Evolutionary conservation across 805 yeast species (phyloP).

Genomic region (Isabelozyma pseudorhagii): DNA sequence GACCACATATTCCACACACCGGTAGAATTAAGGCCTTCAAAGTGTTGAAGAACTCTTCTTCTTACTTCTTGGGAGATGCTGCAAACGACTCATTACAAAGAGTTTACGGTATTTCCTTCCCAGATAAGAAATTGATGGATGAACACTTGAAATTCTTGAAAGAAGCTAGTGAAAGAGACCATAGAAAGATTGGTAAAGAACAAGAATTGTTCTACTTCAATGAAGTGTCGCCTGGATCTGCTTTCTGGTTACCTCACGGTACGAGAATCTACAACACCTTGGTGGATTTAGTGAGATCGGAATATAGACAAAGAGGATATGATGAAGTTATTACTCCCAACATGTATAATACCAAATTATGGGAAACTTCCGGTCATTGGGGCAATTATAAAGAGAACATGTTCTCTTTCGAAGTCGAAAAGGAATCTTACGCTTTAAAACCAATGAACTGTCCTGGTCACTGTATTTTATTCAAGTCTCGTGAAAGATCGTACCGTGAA

Average conservation of each 20-base stretch:
- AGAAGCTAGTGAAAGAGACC: slow-evolving; percentile 95
- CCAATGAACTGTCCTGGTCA: slow-evolving; percentile 95
- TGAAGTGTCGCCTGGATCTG: slow-evolving; percentile 96
- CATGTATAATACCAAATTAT: slow-evolving; percentile 94
- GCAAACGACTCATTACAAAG: slow-evolving; percentile 94
- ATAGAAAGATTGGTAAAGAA: slow-evolving; percentile 92
- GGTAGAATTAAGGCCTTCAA: slow-evolving; percentile 94
- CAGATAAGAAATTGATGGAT: slow-evolving; percentile 94
- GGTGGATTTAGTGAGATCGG: slow-evolving; percentile 72
- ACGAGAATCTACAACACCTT: slow-evolving; percentile 92
- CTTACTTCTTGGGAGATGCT: slow-evolving; percentile 93
- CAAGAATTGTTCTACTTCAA: slow-evolving; percentile 94
- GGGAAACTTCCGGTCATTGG: slow-evolving; percentile 99
- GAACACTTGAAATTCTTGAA: slow-evolving; percentile 91
- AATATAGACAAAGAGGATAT: slow-evolving; percentile 91
- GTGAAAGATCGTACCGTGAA: slow-evolving; percentile 95
- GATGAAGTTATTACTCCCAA: slow-evolving; percentile 99
- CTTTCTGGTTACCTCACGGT: slow-evolving; percentile 99
- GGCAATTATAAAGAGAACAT: slow-evolving; percentile 95
- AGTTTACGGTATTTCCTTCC: slow-evolving; percentile 97
- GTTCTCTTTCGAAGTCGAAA: slow-evolving; percentile 96
- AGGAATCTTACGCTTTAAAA: slow-evolving; percentile 90
- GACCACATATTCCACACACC: slow-evolving; percentile 97
- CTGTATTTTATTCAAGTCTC: slow-evolving; percentile 85
- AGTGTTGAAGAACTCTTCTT: slow-evolving; percentile 91